Evolutionary conservation across 2,329 filamentous ascomycete genomes (phyloP), one percentile per base, ranked within the genome.

Genomic region (Cladosporium sp.): DNA sequence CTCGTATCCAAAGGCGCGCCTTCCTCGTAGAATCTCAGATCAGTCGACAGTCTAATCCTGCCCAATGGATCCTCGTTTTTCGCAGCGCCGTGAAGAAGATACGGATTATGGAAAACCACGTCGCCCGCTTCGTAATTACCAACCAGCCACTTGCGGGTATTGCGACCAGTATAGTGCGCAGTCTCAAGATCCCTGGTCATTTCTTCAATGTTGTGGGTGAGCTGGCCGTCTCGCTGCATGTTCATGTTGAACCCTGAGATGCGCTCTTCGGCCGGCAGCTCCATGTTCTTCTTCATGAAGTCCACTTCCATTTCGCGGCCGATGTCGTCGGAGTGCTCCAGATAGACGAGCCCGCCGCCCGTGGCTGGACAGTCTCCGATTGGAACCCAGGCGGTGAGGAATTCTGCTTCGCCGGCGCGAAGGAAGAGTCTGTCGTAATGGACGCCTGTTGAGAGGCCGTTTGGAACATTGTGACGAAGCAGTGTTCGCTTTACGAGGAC

Each of bases 41-140:
- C 76, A 4, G 74, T 76, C 57, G 71, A 73, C 59, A 79, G 57
- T 51, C 76, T 60, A 47, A 78, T 78, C 40, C 71, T 66, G 11
- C 72, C 69, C 8, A 65, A 37, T 11, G 66, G 61, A 63, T 78
- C 76, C 59, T 77, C 70, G 64, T 78, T 78, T 59, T 70, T 72
- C 8, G 70, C 68, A 20, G 70, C 70, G 0, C 70, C 73, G 65
- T 79, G 74, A n/a, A 78, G 72, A 61, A 72, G 71, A 61, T 73
- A 76, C 9, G 76, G 72, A 59, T 76, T 72, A 64, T 80, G 78
- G 51, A 81, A 76, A 2, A 73, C 78, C 6, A 82, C 74, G 67
- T 85, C 70, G 20, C 83, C 74, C 60, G 84, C 73, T 65, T 86
- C 75, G 63, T 83, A 85, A 62, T 69, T 78, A 63, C 71, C 82